These are phyloP conservation scores for Nothomitra cinnamomea DNA, from an alignment of 2,329 filamentous ascomycete genomes.

Conservation along the genomic window DNA sequence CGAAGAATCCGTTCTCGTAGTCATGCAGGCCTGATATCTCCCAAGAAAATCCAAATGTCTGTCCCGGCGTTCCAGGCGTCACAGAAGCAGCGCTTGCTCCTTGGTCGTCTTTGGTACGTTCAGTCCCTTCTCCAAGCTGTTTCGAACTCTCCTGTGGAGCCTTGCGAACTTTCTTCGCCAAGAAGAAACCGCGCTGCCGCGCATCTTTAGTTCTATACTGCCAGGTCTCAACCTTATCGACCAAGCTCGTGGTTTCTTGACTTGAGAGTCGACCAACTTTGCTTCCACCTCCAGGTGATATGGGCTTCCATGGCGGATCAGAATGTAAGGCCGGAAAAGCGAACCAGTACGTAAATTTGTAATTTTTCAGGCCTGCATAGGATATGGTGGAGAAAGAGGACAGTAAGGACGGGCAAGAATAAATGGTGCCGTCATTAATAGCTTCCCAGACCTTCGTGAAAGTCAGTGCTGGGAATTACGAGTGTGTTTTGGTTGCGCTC, in stretches of 20 bases:
- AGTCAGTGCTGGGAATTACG: neutral
- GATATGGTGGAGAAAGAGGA: conserved; percentile 79
- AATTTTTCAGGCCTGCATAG: conserved; percentile 93
- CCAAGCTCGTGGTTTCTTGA: conserved; percentile 60
- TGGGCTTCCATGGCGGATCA: conserved; percentile 61
- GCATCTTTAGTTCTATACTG: conserved; percentile 55
- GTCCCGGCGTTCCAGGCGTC: conserved; percentile 33
- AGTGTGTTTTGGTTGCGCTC: conserved; percentile 16
- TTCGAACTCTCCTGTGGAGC: conserved; percentile 12
- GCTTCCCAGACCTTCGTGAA: conserved; percentile 77
- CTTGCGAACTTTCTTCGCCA: conserved; percentile 57
- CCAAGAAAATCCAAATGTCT: conserved; percentile 56
- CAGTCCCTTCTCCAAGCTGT: conserved; percentile 3
- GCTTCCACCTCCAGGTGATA: conserved; percentile 19
- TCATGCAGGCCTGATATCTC: conserved; percentile 55
- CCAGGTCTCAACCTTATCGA: conserved; percentile 78
- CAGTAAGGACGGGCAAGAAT: conserved; percentile 80
- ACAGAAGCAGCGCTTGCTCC: conserved; percentile 16
- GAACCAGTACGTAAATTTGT: conserved; percentile 97
- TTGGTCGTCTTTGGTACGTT: conserved; percentile 14
- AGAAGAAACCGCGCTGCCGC: conserved; percentile 84
- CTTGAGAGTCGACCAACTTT: conserved; percentile 38
- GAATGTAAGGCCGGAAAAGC: conserved; percentile 89
- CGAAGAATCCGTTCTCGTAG: conserved; percentile 81
- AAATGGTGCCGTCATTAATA: conserved; percentile 90